These are phyloP conservation scores for Pichia kluyveri DNA, from an alignment of 805 yeast genomes.

Conservation along the genomic window DNA sequence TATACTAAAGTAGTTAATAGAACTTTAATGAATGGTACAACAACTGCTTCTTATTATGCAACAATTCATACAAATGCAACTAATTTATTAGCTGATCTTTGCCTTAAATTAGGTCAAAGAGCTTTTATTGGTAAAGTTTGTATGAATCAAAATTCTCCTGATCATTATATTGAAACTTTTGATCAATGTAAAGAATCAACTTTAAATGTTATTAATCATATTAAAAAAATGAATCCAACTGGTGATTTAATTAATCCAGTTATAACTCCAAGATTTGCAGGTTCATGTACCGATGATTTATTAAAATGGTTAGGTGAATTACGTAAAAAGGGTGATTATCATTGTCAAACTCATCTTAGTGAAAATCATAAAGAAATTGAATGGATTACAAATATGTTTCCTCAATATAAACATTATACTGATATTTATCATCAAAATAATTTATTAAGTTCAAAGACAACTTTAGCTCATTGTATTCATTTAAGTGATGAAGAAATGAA, in stretches of 20 bases:
- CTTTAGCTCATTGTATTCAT: constrained; percentile 86
- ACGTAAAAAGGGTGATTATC: constrained; percentile 40
- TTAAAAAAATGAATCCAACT: constrained; percentile 43
- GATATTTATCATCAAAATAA: constrained; percentile 64
- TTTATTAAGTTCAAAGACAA: constrained; percentile 55
- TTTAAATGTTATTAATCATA: constrained; percentile 45
- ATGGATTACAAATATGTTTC: constrained; percentile 66
- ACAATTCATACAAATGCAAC: constrained; percentile 77
- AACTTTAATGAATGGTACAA: constrained; percentile 76
- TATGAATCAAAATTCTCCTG: constrained; percentile 81
- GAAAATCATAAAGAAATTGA: constrained; percentile 72
- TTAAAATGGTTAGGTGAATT: constrained; percentile 56
- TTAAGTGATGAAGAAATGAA: constrained; percentile 55
- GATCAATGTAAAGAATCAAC: constrained; percentile 49
- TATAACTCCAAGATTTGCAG: constrained; percentile 90
- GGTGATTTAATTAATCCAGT: constrained; percentile 57
- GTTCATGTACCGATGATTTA: constrained; percentile 62
- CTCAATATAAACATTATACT: constrained; percentile 59
- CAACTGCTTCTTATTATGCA: constrained; percentile 87
- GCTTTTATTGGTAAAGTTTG: constrained; percentile 91
- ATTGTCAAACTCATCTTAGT: constrained; percentile 84
- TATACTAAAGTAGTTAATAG: constrained; percentile 60
- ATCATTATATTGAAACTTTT: constrained; percentile 50
- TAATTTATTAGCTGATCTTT: constrained; percentile 63
- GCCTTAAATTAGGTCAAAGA: constrained; percentile 65